Base-by-base conservation (phyloP, 805 yeast species). In the Yarrowia keelungensis region DNA sequence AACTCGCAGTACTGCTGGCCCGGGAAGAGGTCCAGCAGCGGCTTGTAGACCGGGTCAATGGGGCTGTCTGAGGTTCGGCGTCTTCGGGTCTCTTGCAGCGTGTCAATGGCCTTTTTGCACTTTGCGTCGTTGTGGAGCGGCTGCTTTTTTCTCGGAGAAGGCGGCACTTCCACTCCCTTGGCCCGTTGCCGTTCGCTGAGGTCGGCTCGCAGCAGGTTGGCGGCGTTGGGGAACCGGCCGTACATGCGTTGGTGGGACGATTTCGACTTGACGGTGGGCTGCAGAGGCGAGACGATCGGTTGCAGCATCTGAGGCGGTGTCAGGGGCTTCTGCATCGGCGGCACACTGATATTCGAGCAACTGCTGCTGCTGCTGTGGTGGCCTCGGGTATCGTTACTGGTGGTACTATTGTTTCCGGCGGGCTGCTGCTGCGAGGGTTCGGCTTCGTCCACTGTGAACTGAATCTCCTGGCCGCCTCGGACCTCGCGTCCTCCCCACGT, bases 1-100 rank as follows among this genome's bases (percentile, higher is more conserved):
- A 62, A 49, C 67, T 62, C 67, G 26, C 67, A 62, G 56, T 62
- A 62, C 47, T 62, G 67, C n/a, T 62, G 67, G 22, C 67, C 67
- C 4, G 67, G 67, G 45, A 62, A 62, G 39, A 62, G 56, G 38
- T 46, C 47, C n/a, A 62, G 67, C 15, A 62, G 38, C 38, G 67
- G 56, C n/a, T 47, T 49, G 39, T 47, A 62, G 10, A 62, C 67
- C 19, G 67, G 67, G 47, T 62, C 67, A 5, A 62, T 62, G 19
- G 54, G 56, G 38, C 45, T 62, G 15, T 59, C 43, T 3, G 56
- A 39, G 32, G 32, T 26, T 15, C 56, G 19, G 2, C 54, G 36
- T n/a, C 56, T 4, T 2, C 67, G 56, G 4, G 56, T 47, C 39
- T 62, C 47, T 14, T 62, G 67, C 38, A 62, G 45, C 19, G 56